A percentile compares a stretch with the other conserved stretches of the same genome.
Evolutionary conservation across 139 green algal genomes (phyloP).

Genomic region (Limnomonas spitsbergensis): DNA sequence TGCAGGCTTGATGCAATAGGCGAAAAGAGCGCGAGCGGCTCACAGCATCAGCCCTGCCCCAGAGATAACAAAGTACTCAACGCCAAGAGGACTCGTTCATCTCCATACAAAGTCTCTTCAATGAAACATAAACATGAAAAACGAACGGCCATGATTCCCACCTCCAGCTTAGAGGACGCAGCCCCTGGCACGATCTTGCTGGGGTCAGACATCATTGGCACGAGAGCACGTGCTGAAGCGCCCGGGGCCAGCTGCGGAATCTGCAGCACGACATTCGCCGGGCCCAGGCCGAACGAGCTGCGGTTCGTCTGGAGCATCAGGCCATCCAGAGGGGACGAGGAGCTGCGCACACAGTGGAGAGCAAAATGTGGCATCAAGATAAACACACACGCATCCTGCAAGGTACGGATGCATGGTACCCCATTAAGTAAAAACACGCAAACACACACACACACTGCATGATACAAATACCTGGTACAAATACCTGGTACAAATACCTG

Average conservation of each 20-base stretch:
- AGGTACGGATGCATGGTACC: background rate
- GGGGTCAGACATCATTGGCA: constrained; percentile 53
- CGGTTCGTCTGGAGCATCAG: constrained; percentile 96
- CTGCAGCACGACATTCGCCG: constrained; percentile 49
- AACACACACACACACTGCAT: no score
- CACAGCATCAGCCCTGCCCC: no score
- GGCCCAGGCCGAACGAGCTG: constrained; percentile 83
- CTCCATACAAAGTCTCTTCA: no score
- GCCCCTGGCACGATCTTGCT: constrained; percentile 42
- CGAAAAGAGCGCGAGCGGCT: no score
- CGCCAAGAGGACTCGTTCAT: no score
- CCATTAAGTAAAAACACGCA: no score
- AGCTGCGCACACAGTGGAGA: constrained; percentile 55
- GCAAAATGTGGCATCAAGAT: background rate
- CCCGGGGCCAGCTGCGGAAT: constrained; percentile 47
- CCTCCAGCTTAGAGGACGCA: constrained; percentile 44
- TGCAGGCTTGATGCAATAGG: no score
- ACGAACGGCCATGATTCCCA: no score
- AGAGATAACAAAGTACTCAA: no score
- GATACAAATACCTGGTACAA: no score
- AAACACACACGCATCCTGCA: background rate
- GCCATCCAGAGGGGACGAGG: constrained; percentile 59
- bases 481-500: no score
- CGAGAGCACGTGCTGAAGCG: constrained; percentile 1
- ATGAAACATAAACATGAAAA: no score